Evolutionary conservation across 148 eudicot genomes (phyloP).

Genomic region (Limonium bicolor): DNA sequence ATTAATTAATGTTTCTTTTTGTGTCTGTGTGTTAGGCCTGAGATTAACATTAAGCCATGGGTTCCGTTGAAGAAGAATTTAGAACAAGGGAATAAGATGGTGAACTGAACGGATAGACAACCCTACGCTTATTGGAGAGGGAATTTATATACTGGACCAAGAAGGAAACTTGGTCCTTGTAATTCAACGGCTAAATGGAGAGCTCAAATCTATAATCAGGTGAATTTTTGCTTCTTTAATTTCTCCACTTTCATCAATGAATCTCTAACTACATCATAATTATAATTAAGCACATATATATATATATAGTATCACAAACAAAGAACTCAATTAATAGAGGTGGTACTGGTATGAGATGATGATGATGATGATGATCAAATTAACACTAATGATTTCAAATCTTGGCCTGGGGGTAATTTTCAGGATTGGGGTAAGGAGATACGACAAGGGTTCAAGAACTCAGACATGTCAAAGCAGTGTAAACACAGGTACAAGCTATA

Average conservation of each 20-base stretch:
- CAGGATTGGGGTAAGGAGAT: conserved; percentile 49
- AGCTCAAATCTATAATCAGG: conserved; percentile 34
- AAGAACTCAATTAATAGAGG: neutral
- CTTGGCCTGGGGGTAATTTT: neutral
- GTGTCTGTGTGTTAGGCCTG: conserved; percentile 25
- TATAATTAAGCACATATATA: neutral
- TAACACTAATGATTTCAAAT: neutral
- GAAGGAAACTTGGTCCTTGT: conserved; percentile 29
- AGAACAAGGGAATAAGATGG: conserved; percentile 32
- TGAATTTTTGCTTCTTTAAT: conserved; percentile 4
- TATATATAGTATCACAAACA: neutral
- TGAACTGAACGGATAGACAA: conserved; percentile 39
- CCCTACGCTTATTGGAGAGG: conserved; percentile 68
- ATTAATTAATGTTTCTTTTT: neutral
- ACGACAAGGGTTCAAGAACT: conserved; percentile 28
- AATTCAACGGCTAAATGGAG: conserved; percentile 36
- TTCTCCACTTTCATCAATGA: neutral
- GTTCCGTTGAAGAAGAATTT: conserved; percentile 32
- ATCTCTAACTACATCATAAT: neutral
- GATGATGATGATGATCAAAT: too few species aligned
- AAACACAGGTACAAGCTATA: conserved; percentile 53
- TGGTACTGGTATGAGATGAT: too few species aligned
- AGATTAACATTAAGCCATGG: conserved; percentile 61
- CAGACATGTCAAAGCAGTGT: conserved; percentile 56
- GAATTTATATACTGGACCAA: conserved; percentile 25